These are phyloP conservation scores for Balansia obtecta DNA, from an alignment of 2,329 filamentous ascomycete species.

Conservation along the genomic window DNA sequence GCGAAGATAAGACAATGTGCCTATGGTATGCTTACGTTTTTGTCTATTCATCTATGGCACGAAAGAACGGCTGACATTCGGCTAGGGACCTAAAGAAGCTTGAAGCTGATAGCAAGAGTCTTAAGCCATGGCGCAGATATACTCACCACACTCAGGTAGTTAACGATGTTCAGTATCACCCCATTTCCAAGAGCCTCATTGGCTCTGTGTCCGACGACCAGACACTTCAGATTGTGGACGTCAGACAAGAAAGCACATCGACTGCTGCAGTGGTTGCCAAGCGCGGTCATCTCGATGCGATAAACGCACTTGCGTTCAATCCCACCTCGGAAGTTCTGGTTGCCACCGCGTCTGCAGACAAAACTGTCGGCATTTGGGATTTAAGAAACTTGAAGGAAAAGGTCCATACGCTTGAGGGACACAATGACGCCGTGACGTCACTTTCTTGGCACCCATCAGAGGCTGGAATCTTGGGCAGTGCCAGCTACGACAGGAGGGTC, in stretches of 20 bases:
- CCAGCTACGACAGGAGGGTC: slow-evolving; percentile 83
- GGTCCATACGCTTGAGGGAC: slow-evolving; percentile 79
- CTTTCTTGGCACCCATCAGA: slow-evolving; percentile 92
- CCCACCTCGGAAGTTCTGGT: slow-evolving; percentile 80
- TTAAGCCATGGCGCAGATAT: slow-evolving; percentile 64
- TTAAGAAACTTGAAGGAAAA: slow-evolving; percentile 81
- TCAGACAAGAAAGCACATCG: slow-evolving; percentile 54
- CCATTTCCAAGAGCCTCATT: slow-evolving; percentile 70
- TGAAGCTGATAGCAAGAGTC: slow-evolving; percentile 52
- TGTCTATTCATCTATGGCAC: neutral
- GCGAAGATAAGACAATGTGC: slow-evolving; percentile 82
- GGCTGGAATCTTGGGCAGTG: slow-evolving; percentile 76
- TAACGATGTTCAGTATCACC: slow-evolving; percentile 95
- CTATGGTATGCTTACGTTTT: slow-evolving; percentile 53
- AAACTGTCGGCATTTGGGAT: slow-evolving; percentile 93
- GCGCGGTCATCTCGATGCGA: slow-evolving; percentile 76
- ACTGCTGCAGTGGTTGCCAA: slow-evolving; percentile 57
- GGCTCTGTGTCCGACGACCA: slow-evolving; percentile 93
- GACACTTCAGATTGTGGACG: slow-evolving; percentile 83
- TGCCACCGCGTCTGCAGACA: slow-evolving; percentile 88
- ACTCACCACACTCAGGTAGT: slow-evolving; percentile 84
- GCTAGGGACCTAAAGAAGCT: slow-evolving; percentile 71
- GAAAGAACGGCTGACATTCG: neutral
- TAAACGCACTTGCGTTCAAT: slow-evolving; percentile 94
- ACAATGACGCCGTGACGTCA: slow-evolving; percentile 81